Percentiles rank a stretch among this genome's conserved stretches.
phyloP scores from a whole-genome alignment of 208 protist genomes.

The Strigomonas culicis region DNA sequence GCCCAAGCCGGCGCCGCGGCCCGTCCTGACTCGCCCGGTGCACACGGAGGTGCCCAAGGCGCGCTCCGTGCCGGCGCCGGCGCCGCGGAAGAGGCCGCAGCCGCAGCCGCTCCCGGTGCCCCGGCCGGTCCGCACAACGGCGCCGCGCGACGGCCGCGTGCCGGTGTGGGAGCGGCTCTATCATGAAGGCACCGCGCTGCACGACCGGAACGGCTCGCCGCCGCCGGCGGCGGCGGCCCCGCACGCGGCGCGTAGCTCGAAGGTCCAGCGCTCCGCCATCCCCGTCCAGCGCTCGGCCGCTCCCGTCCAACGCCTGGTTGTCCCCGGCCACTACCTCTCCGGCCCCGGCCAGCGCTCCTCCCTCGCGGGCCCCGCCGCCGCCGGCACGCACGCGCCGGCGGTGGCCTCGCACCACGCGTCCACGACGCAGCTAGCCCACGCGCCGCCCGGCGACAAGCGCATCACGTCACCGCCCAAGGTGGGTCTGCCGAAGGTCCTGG shows the following conservation, averaged over 20 bases:
- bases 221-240: slow-evolving; percentile 18
- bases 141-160: neutral
- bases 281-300: neutral
- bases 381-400: neutral
- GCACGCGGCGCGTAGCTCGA: slow-evolving; percentile 6
- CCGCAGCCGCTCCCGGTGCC: slow-evolving; percentile 5
- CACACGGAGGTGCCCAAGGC: no score
- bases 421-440: neutral
- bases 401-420: no score
- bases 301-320: neutral
- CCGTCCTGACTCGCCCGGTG: neutral
- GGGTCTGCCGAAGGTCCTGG: no score
- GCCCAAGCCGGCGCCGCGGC: neutral
- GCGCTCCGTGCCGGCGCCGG: neutral
- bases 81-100: neutral
- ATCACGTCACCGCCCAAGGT: no score
- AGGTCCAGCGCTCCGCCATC: neutral
- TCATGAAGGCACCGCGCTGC: slow-evolving; percentile 23
- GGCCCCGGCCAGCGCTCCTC: neutral
- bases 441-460: slow-evolving; percentile 1
- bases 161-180: slow-evolving; percentile 47
- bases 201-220: slow-evolving; percentile 17
- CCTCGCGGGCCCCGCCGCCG: neutral
- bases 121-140: neutral
- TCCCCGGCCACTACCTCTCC: neutral